Base-by-base conservation (phyloP, 805 yeast species). In the Pichia sporocuriosa region DNA sequence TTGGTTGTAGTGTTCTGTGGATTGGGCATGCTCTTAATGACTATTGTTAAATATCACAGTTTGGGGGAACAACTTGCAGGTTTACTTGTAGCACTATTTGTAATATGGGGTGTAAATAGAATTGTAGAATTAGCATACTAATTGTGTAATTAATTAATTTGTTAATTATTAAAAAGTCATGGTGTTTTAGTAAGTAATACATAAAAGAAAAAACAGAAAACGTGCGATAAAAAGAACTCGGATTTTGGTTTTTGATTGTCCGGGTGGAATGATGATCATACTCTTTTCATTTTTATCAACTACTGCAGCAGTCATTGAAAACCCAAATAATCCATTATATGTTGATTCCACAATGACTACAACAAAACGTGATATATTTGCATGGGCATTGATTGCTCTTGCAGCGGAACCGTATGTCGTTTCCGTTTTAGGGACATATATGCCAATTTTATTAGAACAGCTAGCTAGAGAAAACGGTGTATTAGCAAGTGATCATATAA, bases 21-120 rank as follows among this genome's bases (percentile, higher is more conserved):
- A 94, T 71, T 81, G 70, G 85, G 86, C 77, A 87, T 88, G 93
- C 69, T 89, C 31, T 63, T 89, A 25, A 77, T 85, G 71, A 90
- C 98, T 1, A 73, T 84, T 44, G 69, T 84, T 13, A 83, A 85
- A 56, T 90, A 88, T 73, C 98, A 93, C 62, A 78, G 93, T 0
- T 59, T 84, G 22, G 47, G 63, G 4, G 97, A 89, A 56, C 88
- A 87, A 55, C 44, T 83, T 2, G 73, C 77, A 20, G 96, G 96
- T 1, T 61, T 84, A 33, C 19, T 72, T 22, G 47, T 4, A 77
- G 78, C 62, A 87, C 87, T 15, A 74, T 72, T 56, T 38, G 69
- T 8, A 3, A 17, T 43, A 3, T 38, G 41, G 45, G 17, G 24
- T 6, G 30, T 22, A 4, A 24, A 40, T 20, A 23, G 35, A 31